Conservation (phyloP, 2,329 filamentous ascomycete species). For the Colletotrichum cuscutae region DNA sequence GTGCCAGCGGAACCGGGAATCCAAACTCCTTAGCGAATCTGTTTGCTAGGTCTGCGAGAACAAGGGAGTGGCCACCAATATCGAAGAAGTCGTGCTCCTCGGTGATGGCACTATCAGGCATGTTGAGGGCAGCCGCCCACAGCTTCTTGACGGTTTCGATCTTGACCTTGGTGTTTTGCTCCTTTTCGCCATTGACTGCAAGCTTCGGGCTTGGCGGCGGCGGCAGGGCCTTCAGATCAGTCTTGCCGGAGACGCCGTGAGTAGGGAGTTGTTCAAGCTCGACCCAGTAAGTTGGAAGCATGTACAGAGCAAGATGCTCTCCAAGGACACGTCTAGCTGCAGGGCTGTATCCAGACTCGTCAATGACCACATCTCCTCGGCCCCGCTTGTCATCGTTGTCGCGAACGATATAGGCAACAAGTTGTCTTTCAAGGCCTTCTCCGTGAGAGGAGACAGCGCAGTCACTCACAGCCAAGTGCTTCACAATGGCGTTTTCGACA, state of each 20-base stretch:
- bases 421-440: constrained; percentile 78
- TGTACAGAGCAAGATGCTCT: constrained; percentile 79
- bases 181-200: constrained; percentile 51
- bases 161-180: constrained; percentile 70
- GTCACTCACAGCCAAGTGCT: constrained; percentile 75
- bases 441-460: constrained; percentile 80
- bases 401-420: constrained; percentile 80
- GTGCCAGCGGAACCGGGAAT: constrained; percentile 76
- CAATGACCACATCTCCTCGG: constrained; percentile 72
- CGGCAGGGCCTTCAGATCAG: constrained; percentile 77
- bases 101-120: constrained; percentile 71
- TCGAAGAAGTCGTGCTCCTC: constrained; percentile 84
- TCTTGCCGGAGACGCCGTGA: constrained; percentile 82
- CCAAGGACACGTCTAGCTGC: constrained; percentile 73
- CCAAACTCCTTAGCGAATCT: constrained; percentile 76
- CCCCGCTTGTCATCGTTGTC: constrained; percentile 69
- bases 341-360: constrained; percentile 78
- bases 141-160: constrained; percentile 75
- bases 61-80: constrained; percentile 80
- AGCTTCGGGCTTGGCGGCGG: constrained; percentile 66
- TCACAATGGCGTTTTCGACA: constrained; percentile 77
- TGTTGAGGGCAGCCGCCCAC: constrained; percentile 77
- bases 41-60: constrained; percentile 80
- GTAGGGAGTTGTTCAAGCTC: constrained; percentile 77
- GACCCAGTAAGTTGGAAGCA: constrained; percentile 85